Evolutionary conservation across 2,329 filamentous ascomycete species (phyloP), one percentile per base, ranked within the genome.

Genomic region (Calonectria pseudoturangicola): DNA sequence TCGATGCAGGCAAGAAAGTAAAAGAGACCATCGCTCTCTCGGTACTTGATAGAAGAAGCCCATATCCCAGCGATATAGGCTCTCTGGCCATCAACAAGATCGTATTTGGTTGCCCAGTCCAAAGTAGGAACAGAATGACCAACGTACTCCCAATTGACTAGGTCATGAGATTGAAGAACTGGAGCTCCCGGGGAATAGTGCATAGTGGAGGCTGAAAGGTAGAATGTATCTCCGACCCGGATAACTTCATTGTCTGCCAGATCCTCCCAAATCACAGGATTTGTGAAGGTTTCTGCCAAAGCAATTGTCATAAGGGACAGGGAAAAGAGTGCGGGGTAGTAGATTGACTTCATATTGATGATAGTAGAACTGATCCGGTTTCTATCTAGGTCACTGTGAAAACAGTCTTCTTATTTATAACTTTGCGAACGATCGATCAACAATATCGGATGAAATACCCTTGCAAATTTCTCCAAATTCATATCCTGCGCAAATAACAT

Each of bases 1-100:
- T 89, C 85, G 66, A 90, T 83, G 75, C 90, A 92, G 1, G 89
- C 90, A 10, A 90, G 85, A 89, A 89, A 92, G 82, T 91, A 90
- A 80, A 86, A 92, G 1, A 83, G 81, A 1, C 85, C 83, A 33
- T 85, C 87, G 39, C 85, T 88, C 60, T 85, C 76, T 8, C 88
- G 86, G 78, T 91, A 91, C 5, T 86, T 83, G 71, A 92, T 81
- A 0, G 86, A 87, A 0, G 87, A 89, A 0, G 90, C 90, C 88
- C 88, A 92, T 7, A 88, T 90, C 0, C 90, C 90, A 54, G 87
- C 21, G 84, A 63, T 15, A 72, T 92, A 91, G 1, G 86, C 87
- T 0, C 82, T 81, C 3, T 83, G 82, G 62, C 41, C 54, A 15
- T 82, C 83, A 7, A 80, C 81, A 0, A 91, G 82, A 76, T 89